A percentile compares a stretch with the other conserved stretches of the same genome.
phyloP scores from a whole-genome alignment of 306 rosid genomes.

The Rosa rugosa region DNA sequence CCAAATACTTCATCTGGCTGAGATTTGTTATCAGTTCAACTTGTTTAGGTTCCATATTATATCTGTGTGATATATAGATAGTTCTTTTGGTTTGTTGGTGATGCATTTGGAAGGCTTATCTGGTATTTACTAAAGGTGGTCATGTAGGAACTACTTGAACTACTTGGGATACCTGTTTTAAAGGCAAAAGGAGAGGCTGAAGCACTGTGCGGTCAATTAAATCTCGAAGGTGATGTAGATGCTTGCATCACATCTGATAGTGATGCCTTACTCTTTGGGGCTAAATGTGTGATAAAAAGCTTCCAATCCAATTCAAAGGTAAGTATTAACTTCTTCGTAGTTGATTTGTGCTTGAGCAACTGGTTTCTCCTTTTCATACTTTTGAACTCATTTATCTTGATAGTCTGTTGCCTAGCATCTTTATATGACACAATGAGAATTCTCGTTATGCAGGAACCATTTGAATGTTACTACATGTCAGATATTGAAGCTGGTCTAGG shows the following conservation, averaged over 20 bases:
- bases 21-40: neutral
- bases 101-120: slow-evolving; percentile 28
- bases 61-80: neutral
- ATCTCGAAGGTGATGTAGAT: slow-evolving; percentile 72
- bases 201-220: slow-evolving; percentile 83
- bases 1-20: neutral
- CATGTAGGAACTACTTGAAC: slow-evolving; percentile 71
- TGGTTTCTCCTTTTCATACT: neutral
- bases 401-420: neutral
- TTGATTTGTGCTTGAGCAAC: neutral
- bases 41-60: neutral
- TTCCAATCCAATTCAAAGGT: slow-evolving; percentile 65
- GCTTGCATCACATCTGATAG: slow-evolving; percentile 90
- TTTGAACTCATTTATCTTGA: neutral
- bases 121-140: slow-evolving; percentile 26
- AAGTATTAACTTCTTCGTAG: slow-evolving; percentile 24
- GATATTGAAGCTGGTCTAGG: slow-evolving; percentile 89
- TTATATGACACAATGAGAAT: slow-evolving; percentile 27
- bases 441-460: slow-evolving; percentile 70
- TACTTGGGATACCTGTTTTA: slow-evolving; percentile 86
- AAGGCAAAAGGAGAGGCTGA: slow-evolving; percentile 96
- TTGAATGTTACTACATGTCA: slow-evolving; percentile 82
- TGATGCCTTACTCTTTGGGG: slow-evolving; percentile 91
- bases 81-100: slow-evolving; percentile 25
- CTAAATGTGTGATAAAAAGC: slow-evolving; percentile 67